Percentiles rank a stretch among this genome's conserved stretches.
Conservation (phyloP, 2,329 filamentous ascomycete species). For the Arthrobotrys sinensis region DNA sequence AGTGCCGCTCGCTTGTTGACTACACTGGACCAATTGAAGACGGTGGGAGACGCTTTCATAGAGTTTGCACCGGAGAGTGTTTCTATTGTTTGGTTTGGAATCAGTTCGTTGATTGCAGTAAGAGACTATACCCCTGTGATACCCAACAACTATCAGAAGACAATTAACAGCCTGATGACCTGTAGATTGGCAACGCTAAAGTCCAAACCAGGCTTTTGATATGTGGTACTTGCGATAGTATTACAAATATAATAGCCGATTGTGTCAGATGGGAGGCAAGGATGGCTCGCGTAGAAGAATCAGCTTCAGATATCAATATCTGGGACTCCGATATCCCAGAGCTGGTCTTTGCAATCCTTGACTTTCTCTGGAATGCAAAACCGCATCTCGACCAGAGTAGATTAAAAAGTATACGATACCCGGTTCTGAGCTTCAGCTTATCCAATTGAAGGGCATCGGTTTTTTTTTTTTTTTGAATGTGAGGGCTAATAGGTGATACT, state of each 20-base stretch:
- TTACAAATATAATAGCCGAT: slow-evolving; percentile 42
- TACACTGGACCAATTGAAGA: slow-evolving; percentile 45
- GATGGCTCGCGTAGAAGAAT: slow-evolving; percentile 22
- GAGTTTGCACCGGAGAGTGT: slow-evolving; percentile 49
- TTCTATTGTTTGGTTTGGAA: slow-evolving; percentile 56
- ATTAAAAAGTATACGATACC: slow-evolving; percentile 30
- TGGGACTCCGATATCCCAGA: slow-evolving; percentile 46
- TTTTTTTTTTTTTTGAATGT: too few species aligned
- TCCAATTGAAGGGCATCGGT: too few species aligned
- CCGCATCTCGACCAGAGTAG: slow-evolving; percentile 44
- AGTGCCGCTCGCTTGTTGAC: slow-evolving; percentile 25
- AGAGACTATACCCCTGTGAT: too few species aligned
- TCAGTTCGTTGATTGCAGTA: slow-evolving; percentile 18
- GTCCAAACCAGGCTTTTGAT: slow-evolving; percentile 49
- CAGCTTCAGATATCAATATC: slow-evolving; percentile 32
- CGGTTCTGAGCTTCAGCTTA: neutral
- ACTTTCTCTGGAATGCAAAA: slow-evolving; percentile 45
- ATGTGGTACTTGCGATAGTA: slow-evolving; percentile 48
- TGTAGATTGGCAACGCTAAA: slow-evolving; percentile 40
- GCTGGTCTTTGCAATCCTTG: slow-evolving; percentile 38
- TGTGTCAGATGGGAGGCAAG: slow-evolving; percentile 49
- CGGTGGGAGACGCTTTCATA: slow-evolving; percentile 34
- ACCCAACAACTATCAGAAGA: too few species aligned
- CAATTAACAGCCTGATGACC: neutral
- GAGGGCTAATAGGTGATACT: too few species aligned